Evolutionary conservation across 164 flowering plant species (phyloP), one percentile per base, ranked within the genome.

Genomic region (Sedum album): DNA sequence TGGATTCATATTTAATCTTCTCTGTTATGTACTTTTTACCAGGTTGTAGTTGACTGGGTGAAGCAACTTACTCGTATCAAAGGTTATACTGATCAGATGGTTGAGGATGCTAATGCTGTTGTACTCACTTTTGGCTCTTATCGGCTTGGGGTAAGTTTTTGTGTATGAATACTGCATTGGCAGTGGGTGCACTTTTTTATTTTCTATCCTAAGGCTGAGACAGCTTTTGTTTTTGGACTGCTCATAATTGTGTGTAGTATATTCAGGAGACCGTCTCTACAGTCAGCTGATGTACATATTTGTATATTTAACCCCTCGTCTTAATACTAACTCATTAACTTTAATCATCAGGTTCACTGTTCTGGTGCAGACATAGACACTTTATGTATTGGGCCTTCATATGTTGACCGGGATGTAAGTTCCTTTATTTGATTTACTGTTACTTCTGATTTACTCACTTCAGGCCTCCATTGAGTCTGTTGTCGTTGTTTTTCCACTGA

Each of bases 341-440:
- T 21, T 65, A 17, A 68, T 69, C 73, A 61, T 10, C 77, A 94
- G 99, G 99, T 92, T 11, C 96, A 88, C 81, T 90, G 96, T 23
- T 96, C 96, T 77, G 93, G 94, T 39, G 86, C 96, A 69, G 99
- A 94, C 77, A 90, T 94, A 64, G 99, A 94, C 76, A 87, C 99
- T 10, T 75, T 94, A 42, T 94, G 99, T 77, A 81, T 94, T 68
- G 99, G 97, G 38, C 99, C 99, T 17, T 91, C 99, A 6, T 94
- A 94, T 77, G 91, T 91, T 25, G 87, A 79, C 73, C 81, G 96
- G 48, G 99, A 91, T 85, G 97, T 90, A 70, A 72, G 35, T 69
- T 18, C 7, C 38, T 65, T 35, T 31, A 15, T 61, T 31, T 25
- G 20, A n/a, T 9, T 44, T 10, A 18, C 42, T 68, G 15, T 7